Evolutionary conservation across 208 protist genomes (phyloP).

Genomic region (Strigomonas galati): DNA sequence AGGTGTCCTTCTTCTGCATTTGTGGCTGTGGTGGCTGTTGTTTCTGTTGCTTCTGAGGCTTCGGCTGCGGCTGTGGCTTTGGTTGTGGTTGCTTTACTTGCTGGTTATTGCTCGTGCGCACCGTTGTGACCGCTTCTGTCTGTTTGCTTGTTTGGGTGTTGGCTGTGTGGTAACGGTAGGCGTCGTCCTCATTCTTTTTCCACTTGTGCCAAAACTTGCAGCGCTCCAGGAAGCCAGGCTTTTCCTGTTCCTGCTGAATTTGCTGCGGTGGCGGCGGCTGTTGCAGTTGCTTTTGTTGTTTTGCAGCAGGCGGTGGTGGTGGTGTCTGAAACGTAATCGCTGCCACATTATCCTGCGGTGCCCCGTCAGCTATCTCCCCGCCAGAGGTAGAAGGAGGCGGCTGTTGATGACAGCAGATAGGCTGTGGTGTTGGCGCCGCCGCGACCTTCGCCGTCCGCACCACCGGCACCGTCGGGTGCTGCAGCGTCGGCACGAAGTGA

Average conservation of each 20-base stretch:
- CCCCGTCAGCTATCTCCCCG: too few relatives aligned
- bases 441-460: not conserved
- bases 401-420: too few relatives aligned
- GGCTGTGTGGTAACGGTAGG: not conserved
- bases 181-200: not conserved
- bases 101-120: not conserved
- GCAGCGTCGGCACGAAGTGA: not conserved
- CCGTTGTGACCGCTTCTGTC: not conserved
- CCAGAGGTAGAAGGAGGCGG: too few relatives aligned
- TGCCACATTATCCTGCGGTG: not conserved
- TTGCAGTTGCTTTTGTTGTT: not conserved
- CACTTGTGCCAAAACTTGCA: not conserved
- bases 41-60: too few relatives aligned
- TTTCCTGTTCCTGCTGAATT: too few relatives aligned
- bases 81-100: too few relatives aligned
- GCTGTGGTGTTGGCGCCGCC: not conserved
- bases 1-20: not conserved
- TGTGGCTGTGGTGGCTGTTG: too few relatives aligned
- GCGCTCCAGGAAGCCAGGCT: not conserved
- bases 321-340: not conserved
- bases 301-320: too few relatives aligned
- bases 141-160: too few relatives aligned
- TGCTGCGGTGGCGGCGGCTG: too few relatives aligned
- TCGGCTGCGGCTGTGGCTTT: too few relatives aligned
- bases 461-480: not conserved